A percentile compares a stretch with the other conserved stretches of the same genome.
Evolutionary conservation across 2,329 filamentous ascomycete genomes (phyloP).

Genomic region (Escovopsis weberi): DNA sequence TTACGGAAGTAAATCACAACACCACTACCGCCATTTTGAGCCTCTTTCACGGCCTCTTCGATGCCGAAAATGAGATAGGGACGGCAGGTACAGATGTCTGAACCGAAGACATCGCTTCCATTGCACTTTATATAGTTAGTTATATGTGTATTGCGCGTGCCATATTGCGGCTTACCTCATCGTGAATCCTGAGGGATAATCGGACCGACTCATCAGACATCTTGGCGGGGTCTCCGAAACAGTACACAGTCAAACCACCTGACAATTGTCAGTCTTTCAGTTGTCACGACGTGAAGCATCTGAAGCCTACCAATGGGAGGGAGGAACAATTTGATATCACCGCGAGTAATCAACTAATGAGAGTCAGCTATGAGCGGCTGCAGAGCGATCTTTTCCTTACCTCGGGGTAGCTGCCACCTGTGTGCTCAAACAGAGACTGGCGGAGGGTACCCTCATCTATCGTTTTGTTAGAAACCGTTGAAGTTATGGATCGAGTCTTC

Average conservation of each 20-base stretch:
- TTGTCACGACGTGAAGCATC: too few species aligned
- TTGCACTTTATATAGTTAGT: constrained; percentile 50
- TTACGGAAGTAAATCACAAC: constrained; percentile 99
- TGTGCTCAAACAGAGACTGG: constrained; percentile 83
- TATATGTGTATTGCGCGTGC: not conserved
- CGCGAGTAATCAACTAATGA: constrained; percentile 64
- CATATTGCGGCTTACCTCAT: constrained; percentile 31
- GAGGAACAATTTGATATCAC: constrained; percentile 88
- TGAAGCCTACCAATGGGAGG: constrained; percentile 64
- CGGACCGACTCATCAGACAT: constrained; percentile 76
- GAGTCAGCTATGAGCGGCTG: constrained; percentile 9
- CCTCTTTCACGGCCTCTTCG: constrained; percentile 93
- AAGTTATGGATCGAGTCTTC: not conserved
- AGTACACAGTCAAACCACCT: constrained; percentile 88
- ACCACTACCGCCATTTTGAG: constrained; percentile 82
- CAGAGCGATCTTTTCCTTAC: constrained; percentile 16
- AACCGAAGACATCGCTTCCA: constrained; percentile 93
- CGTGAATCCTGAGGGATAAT: constrained; percentile 70
- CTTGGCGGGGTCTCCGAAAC: constrained; percentile 87
- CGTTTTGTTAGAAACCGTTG: constrained; percentile 11
- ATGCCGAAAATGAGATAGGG: constrained; percentile 96
- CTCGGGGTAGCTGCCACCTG: constrained; percentile 90
- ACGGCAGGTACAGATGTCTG: constrained; percentile 92
- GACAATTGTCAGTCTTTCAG: not conserved
- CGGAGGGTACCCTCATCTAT: constrained; percentile 73